Evolutionary conservation across 2,329 filamentous ascomycete species (phyloP).

Genomic region (Fusarium sp.): DNA sequence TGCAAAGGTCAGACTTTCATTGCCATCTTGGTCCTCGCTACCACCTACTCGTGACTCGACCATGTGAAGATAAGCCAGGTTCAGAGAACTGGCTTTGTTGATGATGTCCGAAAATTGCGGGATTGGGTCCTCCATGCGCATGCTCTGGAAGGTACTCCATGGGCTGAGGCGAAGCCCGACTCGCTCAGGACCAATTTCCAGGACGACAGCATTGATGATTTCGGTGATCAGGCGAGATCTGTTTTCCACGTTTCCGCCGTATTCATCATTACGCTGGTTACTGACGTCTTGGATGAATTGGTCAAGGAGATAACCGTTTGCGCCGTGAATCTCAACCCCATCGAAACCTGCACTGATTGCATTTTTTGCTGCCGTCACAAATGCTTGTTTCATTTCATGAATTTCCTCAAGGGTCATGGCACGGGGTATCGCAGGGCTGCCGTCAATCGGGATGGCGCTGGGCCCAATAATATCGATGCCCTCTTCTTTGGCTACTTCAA

Average conservation of each 20-base stretch:
- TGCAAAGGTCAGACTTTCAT: slow-evolving; percentile 54
- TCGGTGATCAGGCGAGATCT: slow-evolving; percentile 68
- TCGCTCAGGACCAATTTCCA: slow-evolving; percentile 64
- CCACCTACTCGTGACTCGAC: slow-evolving; percentile 70
- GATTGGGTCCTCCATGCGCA: slow-evolving; percentile 74
- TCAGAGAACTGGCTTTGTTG: slow-evolving; percentile 63
- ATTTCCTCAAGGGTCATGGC: slow-evolving; percentile 78
- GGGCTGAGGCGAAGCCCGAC: slow-evolving; percentile 73
- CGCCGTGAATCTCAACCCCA: slow-evolving; percentile 73
- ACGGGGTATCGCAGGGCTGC: slow-evolving; percentile 67
- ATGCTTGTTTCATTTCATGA: slow-evolving; percentile 70
- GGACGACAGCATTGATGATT: slow-evolving; percentile 58
- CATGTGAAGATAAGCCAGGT: slow-evolving; percentile 73
- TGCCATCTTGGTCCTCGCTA: slow-evolving; percentile 55
- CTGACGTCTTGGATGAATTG: slow-evolving; percentile 69
- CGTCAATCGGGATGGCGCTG: slow-evolving; percentile 56
- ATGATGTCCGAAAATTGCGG: slow-evolving; percentile 75
- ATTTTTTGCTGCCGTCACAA: slow-evolving; percentile 65
- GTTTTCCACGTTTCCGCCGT: slow-evolving; percentile 68
- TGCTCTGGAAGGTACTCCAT: slow-evolving; percentile 72
- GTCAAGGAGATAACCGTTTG: slow-evolving; percentile 74
- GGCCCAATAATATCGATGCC: slow-evolving; percentile 48
- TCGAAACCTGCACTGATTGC: slow-evolving; percentile 78
- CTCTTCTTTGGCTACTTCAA: slow-evolving; percentile 46
- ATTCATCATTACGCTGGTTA: slow-evolving; percentile 66